These are phyloP conservation scores for Suzukiozyma palmioleophila DNA, from an alignment of 1,139 yeast species.

Conservation along the genomic window DNA sequence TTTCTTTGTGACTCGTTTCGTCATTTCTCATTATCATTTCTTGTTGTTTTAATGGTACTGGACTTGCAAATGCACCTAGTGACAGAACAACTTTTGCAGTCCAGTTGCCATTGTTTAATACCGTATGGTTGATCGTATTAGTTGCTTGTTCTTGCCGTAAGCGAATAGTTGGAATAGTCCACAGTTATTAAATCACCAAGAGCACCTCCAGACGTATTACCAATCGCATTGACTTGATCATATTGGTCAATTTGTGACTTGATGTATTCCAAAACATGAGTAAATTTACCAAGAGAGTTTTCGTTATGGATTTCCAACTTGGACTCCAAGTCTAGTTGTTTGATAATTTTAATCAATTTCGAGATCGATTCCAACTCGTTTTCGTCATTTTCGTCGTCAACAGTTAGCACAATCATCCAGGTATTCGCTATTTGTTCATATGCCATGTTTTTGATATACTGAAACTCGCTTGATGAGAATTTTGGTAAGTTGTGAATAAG, in stretches of 20 bases:
- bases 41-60: no score
- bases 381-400: constrained; percentile 17
- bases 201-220: constrained; percentile 15
- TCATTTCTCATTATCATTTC: no score
- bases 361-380: constrained; percentile 2
- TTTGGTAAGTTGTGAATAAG: constrained; percentile 67
- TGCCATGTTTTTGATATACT: constrained; percentile 67
- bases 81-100: no score
- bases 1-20: no score
- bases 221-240: constrained; percentile 20
- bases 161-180: constrained; percentile 43
- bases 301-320: constrained; percentile 60
- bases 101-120: no score
- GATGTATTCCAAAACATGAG: constrained; percentile 44
- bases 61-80: no score
- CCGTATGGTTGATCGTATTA: no score
- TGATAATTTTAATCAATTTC: constrained; percentile 21
- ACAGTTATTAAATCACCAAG: constrained; percentile 42
- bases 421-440: constrained; percentile 77
- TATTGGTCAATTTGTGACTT: constrained; percentile 31
- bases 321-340: constrained; percentile 32
- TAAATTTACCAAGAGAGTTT: constrained; percentile 47
- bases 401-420: constrained; percentile 62
- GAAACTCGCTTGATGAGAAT: constrained; percentile 67
- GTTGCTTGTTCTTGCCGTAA: constrained; percentile 8